Percentiles rank a stretch among this genome's conserved stretches.
These are phyloP conservation scores for Pilobolus umbonatus DNA, from an alignment of 192 early-diverging fungal species.

Conservation along the genomic window DNA sequence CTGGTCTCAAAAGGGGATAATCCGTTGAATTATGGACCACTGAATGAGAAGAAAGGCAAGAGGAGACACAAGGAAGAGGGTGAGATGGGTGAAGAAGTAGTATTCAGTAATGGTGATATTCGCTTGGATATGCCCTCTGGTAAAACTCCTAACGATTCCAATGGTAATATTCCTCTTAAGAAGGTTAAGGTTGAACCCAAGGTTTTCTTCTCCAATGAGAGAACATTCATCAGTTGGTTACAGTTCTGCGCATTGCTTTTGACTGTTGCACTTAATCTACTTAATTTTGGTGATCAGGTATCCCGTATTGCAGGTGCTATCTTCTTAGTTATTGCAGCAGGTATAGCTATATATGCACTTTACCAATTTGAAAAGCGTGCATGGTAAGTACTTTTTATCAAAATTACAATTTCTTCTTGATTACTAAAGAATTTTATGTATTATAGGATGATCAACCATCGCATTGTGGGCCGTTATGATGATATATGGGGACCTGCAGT, in stretches of 20 bases:
- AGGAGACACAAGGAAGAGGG: slow-evolving; percentile 6
- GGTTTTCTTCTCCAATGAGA: slow-evolving; percentile 85
- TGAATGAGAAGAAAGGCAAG: background rate
- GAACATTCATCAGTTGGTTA: slow-evolving; percentile 83
- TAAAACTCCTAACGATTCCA: slow-evolving; percentile 8
- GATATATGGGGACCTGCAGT: slow-evolving; percentile 70
- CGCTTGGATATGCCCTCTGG: slow-evolving; percentile 2
- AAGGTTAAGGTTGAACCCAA: slow-evolving; percentile 78
- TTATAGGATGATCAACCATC: slow-evolving; percentile 34
- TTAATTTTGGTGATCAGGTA: slow-evolving; percentile 66
- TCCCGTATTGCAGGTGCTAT: slow-evolving; percentile 56
- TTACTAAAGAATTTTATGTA: background rate
- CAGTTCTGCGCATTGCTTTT: slow-evolving; percentile 69
- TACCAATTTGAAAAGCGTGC: slow-evolving; percentile 31
- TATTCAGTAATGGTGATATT: background rate
- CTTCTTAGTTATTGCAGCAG: slow-evolving; percentile 26
- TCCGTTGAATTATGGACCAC: slow-evolving; percentile 11
- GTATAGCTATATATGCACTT: slow-evolving; percentile 23
- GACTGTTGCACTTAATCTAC: slow-evolving; percentile 66
- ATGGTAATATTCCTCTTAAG: slow-evolving; percentile 14
- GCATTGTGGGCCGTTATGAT: slow-evolving; percentile 62
- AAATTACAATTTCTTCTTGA: background rate
- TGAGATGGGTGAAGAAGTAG: slow-evolving; percentile 11
- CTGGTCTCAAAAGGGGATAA: slow-evolving; percentile 3
- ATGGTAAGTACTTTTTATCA: slow-evolving; percentile 19